These are phyloP conservation scores for Apiospora phragmitis DNA, from an alignment of 2,329 filamentous ascomycete genomes.

Conservation along the genomic window DNA sequence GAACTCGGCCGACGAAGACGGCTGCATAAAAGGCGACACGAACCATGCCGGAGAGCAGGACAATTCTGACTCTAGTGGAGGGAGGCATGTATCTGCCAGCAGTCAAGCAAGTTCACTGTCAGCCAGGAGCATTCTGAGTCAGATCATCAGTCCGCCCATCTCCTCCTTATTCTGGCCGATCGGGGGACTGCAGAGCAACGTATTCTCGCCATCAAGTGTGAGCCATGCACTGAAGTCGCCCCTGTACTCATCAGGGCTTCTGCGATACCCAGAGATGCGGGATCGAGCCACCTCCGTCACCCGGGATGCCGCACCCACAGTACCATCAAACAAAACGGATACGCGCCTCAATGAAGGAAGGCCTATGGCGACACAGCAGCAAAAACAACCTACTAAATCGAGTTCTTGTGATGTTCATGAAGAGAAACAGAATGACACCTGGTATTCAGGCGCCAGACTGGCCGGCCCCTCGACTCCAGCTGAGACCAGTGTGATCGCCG, in stretches of 20 bases:
- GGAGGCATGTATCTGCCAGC: slow-evolving; percentile 17
- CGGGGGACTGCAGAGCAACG: not conserved
- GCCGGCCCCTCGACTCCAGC: not conserved
- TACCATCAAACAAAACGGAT: not conserved
- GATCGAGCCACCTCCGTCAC: not conserved
- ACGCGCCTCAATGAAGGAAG: not conserved
- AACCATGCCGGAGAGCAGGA: not conserved
- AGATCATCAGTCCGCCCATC: not conserved
- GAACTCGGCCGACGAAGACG: not conserved
- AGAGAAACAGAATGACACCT: not conserved
- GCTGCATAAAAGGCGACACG: not conserved
- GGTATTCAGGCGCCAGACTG: not conserved
- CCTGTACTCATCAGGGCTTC: not conserved
- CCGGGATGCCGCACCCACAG: not conserved
- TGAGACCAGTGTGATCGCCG: not conserved
- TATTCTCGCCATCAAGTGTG: not conserved
- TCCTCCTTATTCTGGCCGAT: not conserved
- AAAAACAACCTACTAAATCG: not conserved
- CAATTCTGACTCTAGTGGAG: slow-evolving; percentile 29
- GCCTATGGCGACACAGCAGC: not conserved
- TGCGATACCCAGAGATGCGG: not conserved
- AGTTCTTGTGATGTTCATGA: too few relatives aligned
- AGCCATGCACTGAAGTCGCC: not conserved
- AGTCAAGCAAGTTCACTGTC: not conserved
- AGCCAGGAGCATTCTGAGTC: not conserved